phyloP scores from a whole-genome alignment of 768 basidiomycete genomes.

The Suillus plorans region DNA sequence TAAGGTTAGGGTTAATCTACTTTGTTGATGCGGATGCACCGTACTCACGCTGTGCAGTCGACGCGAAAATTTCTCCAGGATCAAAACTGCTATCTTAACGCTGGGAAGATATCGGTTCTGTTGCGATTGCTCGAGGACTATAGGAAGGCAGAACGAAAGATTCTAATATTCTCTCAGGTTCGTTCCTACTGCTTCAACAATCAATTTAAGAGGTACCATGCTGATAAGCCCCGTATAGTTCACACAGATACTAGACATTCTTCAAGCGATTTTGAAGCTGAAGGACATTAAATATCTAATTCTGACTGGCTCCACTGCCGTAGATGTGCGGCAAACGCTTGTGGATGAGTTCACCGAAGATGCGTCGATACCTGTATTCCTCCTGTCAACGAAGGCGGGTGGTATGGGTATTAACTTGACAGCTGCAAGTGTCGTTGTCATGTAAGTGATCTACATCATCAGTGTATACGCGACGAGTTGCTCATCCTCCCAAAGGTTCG shows the following conservation, averaged over 20 bases:
- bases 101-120: slow-evolving; percentile 83
- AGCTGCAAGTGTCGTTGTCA: slow-evolving; percentile 93
- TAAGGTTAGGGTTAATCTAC: slow-evolving; percentile 50
- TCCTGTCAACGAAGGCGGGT: slow-evolving; percentile 90
- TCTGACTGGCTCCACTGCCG: slow-evolving; percentile 90
- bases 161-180: slow-evolving; percentile 95
- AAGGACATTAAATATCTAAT: slow-evolving; percentile 73
- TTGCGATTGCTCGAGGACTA: slow-evolving; percentile 71
- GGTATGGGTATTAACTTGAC: slow-evolving; percentile 97
- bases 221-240: slow-evolving; percentile 51
- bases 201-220: not conserved
- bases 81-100: slow-evolving; percentile 74
- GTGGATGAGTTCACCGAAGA: slow-evolving; percentile 94
- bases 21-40: not conserved
- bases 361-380: slow-evolving; percentile 81
- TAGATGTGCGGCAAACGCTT: slow-evolving; percentile 88
- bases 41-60: slow-evolving; percentile 43
- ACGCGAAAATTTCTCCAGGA: slow-evolving; percentile 74
- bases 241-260: slow-evolving; percentile 92
- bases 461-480: slow-evolving; percentile 1
- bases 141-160: slow-evolving; percentile 65
- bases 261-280: slow-evolving; percentile 78
- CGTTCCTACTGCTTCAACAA: slow-evolving; percentile 18
- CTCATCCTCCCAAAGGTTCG: slow-evolving; percentile 58
- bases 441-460: slow-evolving; percentile 45